Conservation (phyloP, 2,329 filamentous ascomycete species). For the Aspergillus sp. region DNA sequence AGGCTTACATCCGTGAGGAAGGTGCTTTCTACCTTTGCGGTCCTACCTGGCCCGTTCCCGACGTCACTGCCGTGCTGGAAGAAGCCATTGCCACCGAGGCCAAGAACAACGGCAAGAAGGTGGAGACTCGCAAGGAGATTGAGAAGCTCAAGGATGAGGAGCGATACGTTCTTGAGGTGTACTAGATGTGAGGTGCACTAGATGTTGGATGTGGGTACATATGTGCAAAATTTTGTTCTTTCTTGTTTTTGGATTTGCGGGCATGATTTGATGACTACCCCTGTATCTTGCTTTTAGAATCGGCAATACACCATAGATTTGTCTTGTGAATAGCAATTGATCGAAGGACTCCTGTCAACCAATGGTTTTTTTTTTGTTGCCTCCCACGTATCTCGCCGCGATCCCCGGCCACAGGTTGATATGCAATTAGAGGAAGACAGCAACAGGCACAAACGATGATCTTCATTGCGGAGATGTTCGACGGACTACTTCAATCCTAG, state of each 20-base stretch:
- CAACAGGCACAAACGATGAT: too few species aligned
- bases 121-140: slow-evolving; percentile 85
- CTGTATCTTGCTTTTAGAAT: background rate
- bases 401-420: too few species aligned
- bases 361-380: too few species aligned
- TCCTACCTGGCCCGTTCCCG: slow-evolving; percentile 96
- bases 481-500: too few species aligned
- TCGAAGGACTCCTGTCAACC: too few species aligned
- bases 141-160: slow-evolving; percentile 94
- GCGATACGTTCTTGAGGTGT: slow-evolving; percentile 94
- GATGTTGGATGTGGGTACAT: background rate
- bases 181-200: slow-evolving; percentile 78
- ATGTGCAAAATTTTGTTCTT: background rate
- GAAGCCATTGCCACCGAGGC: slow-evolving; percentile 83
- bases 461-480: too few species aligned
- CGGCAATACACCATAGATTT: background rate
- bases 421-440: too few species aligned
- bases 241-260: background rate
- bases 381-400: too few species aligned
- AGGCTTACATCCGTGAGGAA: slow-evolving; percentile 82
- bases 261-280: background rate
- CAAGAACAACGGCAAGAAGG: slow-evolving; percentile 67
- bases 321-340: background rate
- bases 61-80: slow-evolving; percentile 89
- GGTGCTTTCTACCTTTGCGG: slow-evolving; percentile 97